These are phyloP conservation scores for Xylariales sp. DNA, from an alignment of 2,329 filamentous ascomycete species.

Conservation along the genomic window DNA sequence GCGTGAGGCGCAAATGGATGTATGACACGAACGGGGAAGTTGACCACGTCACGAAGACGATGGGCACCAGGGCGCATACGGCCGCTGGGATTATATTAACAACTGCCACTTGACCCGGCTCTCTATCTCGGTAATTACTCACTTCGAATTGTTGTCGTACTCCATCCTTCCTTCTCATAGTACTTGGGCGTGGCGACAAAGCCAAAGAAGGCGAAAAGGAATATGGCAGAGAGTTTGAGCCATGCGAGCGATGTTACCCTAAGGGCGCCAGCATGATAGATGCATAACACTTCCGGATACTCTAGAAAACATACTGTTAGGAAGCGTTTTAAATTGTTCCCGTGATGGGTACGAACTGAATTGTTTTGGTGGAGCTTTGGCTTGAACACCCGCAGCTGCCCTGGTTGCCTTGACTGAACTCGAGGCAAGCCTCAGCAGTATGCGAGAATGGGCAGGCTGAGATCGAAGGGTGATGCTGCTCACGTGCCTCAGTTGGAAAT, in stretches of 20 bases:
- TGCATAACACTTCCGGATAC: constrained; percentile 56
- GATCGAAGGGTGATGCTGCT: no score
- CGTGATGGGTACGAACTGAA: no score
- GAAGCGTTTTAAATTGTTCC: no score
- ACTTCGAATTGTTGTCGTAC: constrained; percentile 18
- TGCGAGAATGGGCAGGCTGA: no score
- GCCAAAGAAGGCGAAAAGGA: constrained; percentile 63
- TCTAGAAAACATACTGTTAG: no score
- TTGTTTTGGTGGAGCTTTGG: no score
- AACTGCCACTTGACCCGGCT: no score
- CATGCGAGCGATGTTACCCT: constrained; percentile 65
- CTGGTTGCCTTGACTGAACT: no score
- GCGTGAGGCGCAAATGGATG: constrained; percentile 65
- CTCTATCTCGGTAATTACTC: constrained; percentile 10
- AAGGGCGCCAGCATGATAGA: constrained; percentile 71
- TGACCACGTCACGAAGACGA: constrained; percentile 59
- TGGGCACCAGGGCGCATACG: constrained; percentile 58
- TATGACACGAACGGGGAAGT: constrained; percentile 69
- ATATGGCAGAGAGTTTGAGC: constrained; percentile 66
- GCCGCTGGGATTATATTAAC: constrained; percentile 49
- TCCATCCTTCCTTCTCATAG: constrained; percentile 28
- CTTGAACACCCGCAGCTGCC: no score
- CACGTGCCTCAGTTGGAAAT: no score
- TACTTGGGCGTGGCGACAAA: constrained; percentile 60
- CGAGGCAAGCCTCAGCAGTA: no score